Evolutionary conservation across 2,329 filamentous ascomycete genomes (phyloP).

Genomic region (Colletotrichum sojae): DNA sequence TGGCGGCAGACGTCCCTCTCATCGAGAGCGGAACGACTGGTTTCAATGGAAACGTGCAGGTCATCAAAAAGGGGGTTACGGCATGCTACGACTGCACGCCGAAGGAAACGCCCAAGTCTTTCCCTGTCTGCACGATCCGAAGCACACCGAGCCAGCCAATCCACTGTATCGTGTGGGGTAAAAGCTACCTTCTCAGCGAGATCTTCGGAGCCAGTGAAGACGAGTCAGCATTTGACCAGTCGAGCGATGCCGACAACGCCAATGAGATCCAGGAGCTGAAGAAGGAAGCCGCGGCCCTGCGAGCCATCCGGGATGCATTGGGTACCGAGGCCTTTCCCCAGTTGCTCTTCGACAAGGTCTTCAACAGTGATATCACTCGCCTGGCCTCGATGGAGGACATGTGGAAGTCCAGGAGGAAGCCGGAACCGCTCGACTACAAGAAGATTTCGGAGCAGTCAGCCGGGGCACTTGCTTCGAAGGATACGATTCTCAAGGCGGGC

Average conservation of each 20-base stretch:
- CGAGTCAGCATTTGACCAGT: constrained; percentile 83
- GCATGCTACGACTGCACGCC: constrained; percentile 96
- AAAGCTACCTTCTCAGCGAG: constrained; percentile 95
- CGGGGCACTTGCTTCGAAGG: constrained; percentile 62
- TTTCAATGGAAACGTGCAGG: constrained; percentile 97
- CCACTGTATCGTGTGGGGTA: constrained; percentile 98
- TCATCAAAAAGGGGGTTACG: constrained; percentile 91
- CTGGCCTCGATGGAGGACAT: constrained; percentile 92
- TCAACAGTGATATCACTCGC: constrained; percentile 85
- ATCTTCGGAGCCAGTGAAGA: constrained; percentile 95
- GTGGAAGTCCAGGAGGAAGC: constrained; percentile 89
- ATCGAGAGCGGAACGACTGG: constrained; percentile 98
- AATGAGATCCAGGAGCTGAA: constrained; percentile 90
- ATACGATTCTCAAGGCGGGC: constrained; percentile 73
- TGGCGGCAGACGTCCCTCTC: constrained; percentile 89
- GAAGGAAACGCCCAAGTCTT: constrained; percentile 92
- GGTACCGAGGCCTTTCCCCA: constrained; percentile 83
- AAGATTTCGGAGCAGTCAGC: constrained; percentile 67
- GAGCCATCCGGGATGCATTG: constrained; percentile 85
- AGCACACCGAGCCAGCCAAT: constrained; percentile 97
- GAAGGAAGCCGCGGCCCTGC: constrained; percentile 86
- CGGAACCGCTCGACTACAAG: constrained; percentile 80
- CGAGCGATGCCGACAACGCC: constrained; percentile 84
- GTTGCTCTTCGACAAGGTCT: constrained; percentile 94
- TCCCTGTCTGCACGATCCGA: constrained; percentile 96